Evolutionary conservation across 2,329 filamentous ascomycete species (phyloP), one percentile per base, ranked within the genome.

Genomic region (Calonectria pseudoturangicola): DNA sequence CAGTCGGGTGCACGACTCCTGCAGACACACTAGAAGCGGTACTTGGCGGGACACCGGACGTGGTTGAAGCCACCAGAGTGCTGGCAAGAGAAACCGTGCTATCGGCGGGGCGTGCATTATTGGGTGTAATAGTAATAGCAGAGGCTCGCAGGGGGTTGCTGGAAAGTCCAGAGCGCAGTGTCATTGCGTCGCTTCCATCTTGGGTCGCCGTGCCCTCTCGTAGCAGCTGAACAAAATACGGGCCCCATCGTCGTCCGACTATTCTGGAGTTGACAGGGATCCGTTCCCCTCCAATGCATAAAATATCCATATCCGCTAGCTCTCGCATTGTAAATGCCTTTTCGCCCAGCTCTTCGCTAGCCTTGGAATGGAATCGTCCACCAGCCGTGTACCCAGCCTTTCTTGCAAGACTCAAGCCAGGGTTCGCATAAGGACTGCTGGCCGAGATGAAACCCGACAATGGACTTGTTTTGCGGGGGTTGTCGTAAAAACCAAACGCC

Each of bases 401-500:
- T 63, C 89, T 86, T 1, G 89, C 87, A 50, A 91, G 82, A 75
- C 88, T 93, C 74, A 88, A 87, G 30, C 84, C 91, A 75, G 83
- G 90, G 36, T 83, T 90, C 69, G 85, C 92, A 81, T 87, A 93
- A 30, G 87, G 95, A 86, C 84, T 93, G 84, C 95, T 98, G 28
- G 95, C 93, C 1, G 96, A 98, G 69, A 93, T 89, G 82, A 97
- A 98, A 12, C 92, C 93, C 0, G 95, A 97, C 78, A 95, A 92
- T 1, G 96, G 94, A 5, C 91, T 88, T 0, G 89, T 91, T 82
- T 93, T 94, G 75, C 96, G 92, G 13, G 97, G 96, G 82, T 98
- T 99, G 82, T 98, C 96, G 83, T 98, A 98, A 51, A 99, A 92
- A 1, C 97, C 97, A 86, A 98, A 99, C 0, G 97, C 96, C 82